These are phyloP conservation scores for Stephanodiscus minutulus DNA, from an alignment of 108 stramenopile species.

Conservation along the genomic window DNA sequence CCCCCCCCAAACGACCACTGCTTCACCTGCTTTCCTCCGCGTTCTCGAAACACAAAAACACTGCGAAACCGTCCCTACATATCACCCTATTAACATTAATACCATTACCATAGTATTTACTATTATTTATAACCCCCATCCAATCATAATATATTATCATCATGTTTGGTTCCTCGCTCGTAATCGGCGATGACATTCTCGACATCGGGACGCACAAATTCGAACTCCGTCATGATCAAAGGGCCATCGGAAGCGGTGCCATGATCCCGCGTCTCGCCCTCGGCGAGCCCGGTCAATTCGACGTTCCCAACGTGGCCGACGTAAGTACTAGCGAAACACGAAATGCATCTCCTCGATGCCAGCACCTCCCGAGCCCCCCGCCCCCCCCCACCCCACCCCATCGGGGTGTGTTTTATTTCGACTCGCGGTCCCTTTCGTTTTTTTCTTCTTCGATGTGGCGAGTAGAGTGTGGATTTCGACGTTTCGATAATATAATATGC, in stretches of 20 bases:
- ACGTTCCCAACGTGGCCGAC: constrained; percentile 80
- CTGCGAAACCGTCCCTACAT: too few relatives aligned
- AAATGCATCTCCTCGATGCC: neutral
- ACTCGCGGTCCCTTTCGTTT: too few relatives aligned
- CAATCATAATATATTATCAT: neutral
- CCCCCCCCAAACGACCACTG: neutral
- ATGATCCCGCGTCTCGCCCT: constrained; percentile 41
- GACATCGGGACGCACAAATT: constrained; percentile 82
- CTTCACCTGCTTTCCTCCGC: neutral
- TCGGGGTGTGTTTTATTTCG: too few relatives aligned
- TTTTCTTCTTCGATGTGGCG: too few relatives aligned
- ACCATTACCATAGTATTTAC: too few relatives aligned
- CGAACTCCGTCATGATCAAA: constrained; percentile 36
- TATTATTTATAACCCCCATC: neutral
- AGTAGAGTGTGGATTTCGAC: too few relatives aligned
- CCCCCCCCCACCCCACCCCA: too few relatives aligned
- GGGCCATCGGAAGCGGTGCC: constrained; percentile 46
- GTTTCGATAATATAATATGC: too few relatives aligned
- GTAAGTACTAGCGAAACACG: too few relatives aligned
- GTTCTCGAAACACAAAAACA: neutral
- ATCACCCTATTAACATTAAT: neutral
- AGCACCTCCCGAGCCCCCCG: too few relatives aligned
- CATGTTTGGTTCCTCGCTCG: constrained; percentile 47
- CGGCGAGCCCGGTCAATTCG: constrained; percentile 49
- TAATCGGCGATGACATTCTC: constrained; percentile 62